phyloP scores from a whole-genome alignment of 352 stramenopile species.

The Discostella stelligera region DNA sequence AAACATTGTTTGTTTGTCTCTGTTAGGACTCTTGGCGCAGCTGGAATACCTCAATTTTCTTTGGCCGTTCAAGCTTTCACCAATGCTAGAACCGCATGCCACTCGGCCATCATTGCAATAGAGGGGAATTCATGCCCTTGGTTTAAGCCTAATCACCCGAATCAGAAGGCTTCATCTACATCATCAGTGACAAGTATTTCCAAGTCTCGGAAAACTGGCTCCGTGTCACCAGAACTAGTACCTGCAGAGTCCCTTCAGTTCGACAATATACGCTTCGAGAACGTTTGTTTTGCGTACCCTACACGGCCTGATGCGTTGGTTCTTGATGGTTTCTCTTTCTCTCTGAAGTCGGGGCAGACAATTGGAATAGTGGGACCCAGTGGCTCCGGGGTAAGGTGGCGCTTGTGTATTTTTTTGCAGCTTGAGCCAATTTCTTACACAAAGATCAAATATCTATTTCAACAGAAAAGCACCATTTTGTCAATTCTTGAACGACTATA shows the following conservation, averaged over 20 bases:
- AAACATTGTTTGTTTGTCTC: not conserved
- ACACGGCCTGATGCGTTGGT: conserved; percentile 33
- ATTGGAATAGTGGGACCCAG: conserved; percentile 86
- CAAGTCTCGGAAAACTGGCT: not conserved
- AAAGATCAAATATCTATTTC: conserved; percentile 31
- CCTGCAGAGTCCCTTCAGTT: not conserved
- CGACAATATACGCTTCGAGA: conserved; percentile 33
- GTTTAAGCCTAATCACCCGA: not conserved
- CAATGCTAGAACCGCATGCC: not conserved
- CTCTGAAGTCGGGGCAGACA: conserved; percentile 37
- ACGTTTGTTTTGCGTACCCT: conserved; percentile 43
- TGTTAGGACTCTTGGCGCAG: not conserved
- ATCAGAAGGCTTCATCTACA: not conserved
- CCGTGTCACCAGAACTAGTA: not conserved
- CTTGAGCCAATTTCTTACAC: conserved; percentile 44
- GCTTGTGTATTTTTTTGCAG: conserved; percentile 25
- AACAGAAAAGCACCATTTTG: conserved; percentile 78
- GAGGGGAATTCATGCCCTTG: not conserved
- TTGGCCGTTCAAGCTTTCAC: not conserved
- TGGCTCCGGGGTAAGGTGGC: conserved; percentile 75
- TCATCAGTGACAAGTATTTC: not conserved
- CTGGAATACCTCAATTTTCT: not conserved
- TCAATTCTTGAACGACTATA: conserved; percentile 89
- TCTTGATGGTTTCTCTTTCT: conserved; percentile 47
- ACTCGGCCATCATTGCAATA: not conserved